phyloP scores from a whole-genome alignment of 768 basidiomycete species.

The Gloeopeniophorella convolvens region DNA sequence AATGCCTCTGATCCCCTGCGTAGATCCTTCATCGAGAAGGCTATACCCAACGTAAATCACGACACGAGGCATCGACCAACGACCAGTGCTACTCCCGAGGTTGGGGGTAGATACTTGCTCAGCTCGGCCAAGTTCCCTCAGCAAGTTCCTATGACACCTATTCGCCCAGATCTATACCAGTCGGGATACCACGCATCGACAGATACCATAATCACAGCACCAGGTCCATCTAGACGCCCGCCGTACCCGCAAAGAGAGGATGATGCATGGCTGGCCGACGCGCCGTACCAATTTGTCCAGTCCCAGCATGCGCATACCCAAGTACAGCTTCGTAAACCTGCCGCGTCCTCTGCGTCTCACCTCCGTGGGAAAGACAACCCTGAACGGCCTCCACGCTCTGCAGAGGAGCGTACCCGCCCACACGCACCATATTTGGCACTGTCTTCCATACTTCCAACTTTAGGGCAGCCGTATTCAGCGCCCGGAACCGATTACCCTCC shows the following conservation, averaged over 20 bases:
- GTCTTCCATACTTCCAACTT: background rate
- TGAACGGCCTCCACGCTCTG: background rate
- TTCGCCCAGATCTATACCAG: background rate
- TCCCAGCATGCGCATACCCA: background rate
- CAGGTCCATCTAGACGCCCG: background rate
- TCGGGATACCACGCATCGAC: background rate
- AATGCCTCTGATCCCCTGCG: background rate
- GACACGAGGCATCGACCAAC: background rate
- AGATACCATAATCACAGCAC: background rate
- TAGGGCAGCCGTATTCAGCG: background rate
- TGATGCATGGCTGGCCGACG: background rate
- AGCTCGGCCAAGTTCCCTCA: background rate
- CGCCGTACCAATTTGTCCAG: background rate
- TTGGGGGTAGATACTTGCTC: background rate
- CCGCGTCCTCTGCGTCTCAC: background rate
- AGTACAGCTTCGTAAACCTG: conserved; percentile 1
- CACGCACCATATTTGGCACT: background rate
- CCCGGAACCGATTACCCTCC: background rate
- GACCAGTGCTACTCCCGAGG: background rate
- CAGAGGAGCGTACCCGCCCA: background rate
- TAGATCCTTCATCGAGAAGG: conserved; percentile 14
- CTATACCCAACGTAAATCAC: conserved; percentile 9
- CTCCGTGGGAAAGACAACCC: background rate
- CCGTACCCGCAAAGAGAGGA: background rate
- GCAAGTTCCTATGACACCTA: background rate